These are phyloP conservation scores for Carex myosuroides DNA, from an alignment of 176 grass and related monocot species.

Conservation along the genomic window DNA sequence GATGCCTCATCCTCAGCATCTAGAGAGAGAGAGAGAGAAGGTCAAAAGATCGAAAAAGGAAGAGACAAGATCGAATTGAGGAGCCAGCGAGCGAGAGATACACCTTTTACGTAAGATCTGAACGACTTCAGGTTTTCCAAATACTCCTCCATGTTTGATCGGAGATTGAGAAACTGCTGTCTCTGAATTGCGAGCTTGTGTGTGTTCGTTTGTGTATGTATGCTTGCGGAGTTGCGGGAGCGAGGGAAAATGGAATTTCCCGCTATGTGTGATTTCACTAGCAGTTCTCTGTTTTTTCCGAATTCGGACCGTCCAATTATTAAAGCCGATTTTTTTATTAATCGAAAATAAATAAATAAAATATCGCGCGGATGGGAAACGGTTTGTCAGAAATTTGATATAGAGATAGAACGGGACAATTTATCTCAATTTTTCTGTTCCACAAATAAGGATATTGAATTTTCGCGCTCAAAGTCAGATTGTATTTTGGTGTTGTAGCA, in stretches of 20 bases:
- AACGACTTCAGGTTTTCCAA: slow-evolving; percentile 72
- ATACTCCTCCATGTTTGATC: slow-evolving; percentile 70
- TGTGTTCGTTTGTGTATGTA: neutral
- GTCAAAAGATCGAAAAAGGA: neutral
- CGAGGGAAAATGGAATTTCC: neutral
- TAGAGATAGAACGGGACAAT: too few relatives aligned
- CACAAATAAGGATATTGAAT: too few relatives aligned
- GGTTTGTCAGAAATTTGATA: too few relatives aligned
- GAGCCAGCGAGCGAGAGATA: neutral
- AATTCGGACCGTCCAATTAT: neutral
- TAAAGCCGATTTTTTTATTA: too few relatives aligned
- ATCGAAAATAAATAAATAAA: too few relatives aligned
- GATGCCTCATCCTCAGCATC: slow-evolving; percentile 71
- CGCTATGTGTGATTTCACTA: neutral
- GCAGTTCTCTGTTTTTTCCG: neutral
- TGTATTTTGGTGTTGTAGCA: too few relatives aligned
- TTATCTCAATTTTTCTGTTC: too few relatives aligned
- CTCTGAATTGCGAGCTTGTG: neutral
- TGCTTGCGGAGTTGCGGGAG: neutral
- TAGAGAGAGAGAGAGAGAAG: slow-evolving; percentile 10
- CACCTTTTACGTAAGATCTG: slow-evolving; percentile 73
- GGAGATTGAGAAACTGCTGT: neutral
- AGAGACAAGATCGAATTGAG: neutral
- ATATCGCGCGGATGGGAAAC: too few relatives aligned
- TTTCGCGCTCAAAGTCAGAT: too few relatives aligned